Base-by-base conservation (phyloP, 495 filamentous ascomycete genomes). In the Neurospora sp. region DNA sequence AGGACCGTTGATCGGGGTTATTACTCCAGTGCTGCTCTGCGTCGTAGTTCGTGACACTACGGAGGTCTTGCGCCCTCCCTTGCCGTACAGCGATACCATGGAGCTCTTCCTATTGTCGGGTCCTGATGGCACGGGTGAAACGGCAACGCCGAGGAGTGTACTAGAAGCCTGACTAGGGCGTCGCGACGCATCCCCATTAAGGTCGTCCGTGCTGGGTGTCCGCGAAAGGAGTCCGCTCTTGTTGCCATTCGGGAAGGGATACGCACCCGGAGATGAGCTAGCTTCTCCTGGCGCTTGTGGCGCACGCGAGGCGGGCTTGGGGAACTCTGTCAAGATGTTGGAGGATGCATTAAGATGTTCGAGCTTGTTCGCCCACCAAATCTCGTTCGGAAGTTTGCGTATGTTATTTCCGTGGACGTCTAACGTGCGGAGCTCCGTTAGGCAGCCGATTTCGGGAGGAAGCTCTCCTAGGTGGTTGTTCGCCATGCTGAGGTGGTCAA, bases 331-430 rank as follows among this genome's bases (percentile, higher is more conserved):
- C 4, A 99, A 83, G 10, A 98, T 88, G 75, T 99, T 99, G 8
- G 96, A 96, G 2, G 94, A 98, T 20, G 97, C 90, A 80, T 99
- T 99, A 68, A 99, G 86, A 0, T 92, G 93, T 78, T 97, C 94
- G 71, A 99, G 82, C 76, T 90, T 94, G 73, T 89, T 88, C 65
- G 94, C 93, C 85, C 92, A 92, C 96, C 96, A 99, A 14, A 98
- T 85, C 75, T 99, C 96, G 75, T 92, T 89, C 7, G 96, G 96
- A 40, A 99, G 85, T 70, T 89, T 90, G 75, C 91, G 90, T 61
- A 99, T 84, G 77, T 97, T 98, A 82, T 98, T 98, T 75, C 94
- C 94, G 75, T 94, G 88, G 42, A 97, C 81, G 80, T 98, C 95
- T 16, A 99, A 84, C 72, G 92, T 91, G 70, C 88, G 90, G 48